Evolutionary conservation across 306 rosid species (phyloP).

Genomic region (Trichosanthes cucumerina): DNA sequence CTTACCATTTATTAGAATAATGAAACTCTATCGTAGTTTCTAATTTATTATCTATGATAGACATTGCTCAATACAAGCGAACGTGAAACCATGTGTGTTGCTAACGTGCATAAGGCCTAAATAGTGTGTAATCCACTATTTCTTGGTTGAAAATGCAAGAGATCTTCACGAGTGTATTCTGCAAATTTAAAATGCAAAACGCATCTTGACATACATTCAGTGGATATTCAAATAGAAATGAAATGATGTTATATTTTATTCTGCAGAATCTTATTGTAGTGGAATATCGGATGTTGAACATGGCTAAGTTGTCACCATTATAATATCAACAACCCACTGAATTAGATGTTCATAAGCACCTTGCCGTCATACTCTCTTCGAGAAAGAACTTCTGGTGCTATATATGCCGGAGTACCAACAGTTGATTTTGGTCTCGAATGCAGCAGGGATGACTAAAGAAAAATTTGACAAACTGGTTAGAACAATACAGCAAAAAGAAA

Average conservation of each 20-base stretch:
- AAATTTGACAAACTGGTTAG: neutral
- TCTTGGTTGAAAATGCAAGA: neutral
- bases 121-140: constrained; percentile 3
- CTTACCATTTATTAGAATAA: neutral
- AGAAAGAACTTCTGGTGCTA: constrained; percentile 12
- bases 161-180: constrained; percentile 1
- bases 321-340: neutral
- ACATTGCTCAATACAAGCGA: neutral
- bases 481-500: neutral
- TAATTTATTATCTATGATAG: neutral
- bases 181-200: neutral
- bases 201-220: neutral
- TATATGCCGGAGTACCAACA: constrained; percentile 32
- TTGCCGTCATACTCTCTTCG: constrained; percentile 46
- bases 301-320: neutral
- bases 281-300: neutral
- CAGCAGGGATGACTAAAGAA: constrained; percentile 46
- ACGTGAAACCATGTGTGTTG: neutral
- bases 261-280: neutral
- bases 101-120: constrained; percentile 4
- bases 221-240: neutral
- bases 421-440: constrained; percentile 62
- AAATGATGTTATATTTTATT: neutral
- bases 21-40: neutral
- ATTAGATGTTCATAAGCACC: neutral